Evolutionary conservation across 75 land plant genomes (phyloP), one percentile per base, ranked within the genome.

Genomic region (Larix kaempferi): DNA sequence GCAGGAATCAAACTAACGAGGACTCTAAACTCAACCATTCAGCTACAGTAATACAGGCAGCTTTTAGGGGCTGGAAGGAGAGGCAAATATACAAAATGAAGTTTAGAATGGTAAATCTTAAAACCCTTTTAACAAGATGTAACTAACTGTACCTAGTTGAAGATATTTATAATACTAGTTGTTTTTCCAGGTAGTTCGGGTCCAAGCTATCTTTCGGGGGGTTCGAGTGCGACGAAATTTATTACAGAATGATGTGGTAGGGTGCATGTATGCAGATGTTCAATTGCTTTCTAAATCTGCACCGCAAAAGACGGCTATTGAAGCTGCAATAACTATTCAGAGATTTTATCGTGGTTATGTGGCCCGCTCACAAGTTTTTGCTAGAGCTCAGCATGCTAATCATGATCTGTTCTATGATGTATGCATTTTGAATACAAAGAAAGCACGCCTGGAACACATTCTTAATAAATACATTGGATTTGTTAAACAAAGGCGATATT

Each of bases 31-130:
- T 44, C 57, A 41, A 65, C 15, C 8, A 25, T 6, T 71, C 77
- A 26, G 84, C 83, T 33, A 61, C 64, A 13, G 33, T 59, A 22
- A 83, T 83, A 39, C 85, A 83, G 66, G 78, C 83, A 44, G 37
- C 73, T 74, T 82, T 73, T 71, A 71, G 77, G 21, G 84, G 82
- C n/a, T 82, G 84, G 84, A 57, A 5, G 37, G 83, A 82, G n/a
- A 82, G 58, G 60, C 23, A 77, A 60, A 23, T 22, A 26, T 80
- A 80, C 55, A 63, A 76, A 5, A 65, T 35, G 69, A 65, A 65
- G 69, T 41, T 65, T 65, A 65, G 41, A 65, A 33, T 65, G 69
- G 69, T 65, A 65, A 49, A 33, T 19, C 19, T 29, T 65, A 33
- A 33, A 65, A 65, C n/a, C 29, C 41, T 65, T 17, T 5, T 2